Evolutionary conservation across 257 asterid genomes (phyloP).

Genomic region (Solanum chmielewskii): DNA sequence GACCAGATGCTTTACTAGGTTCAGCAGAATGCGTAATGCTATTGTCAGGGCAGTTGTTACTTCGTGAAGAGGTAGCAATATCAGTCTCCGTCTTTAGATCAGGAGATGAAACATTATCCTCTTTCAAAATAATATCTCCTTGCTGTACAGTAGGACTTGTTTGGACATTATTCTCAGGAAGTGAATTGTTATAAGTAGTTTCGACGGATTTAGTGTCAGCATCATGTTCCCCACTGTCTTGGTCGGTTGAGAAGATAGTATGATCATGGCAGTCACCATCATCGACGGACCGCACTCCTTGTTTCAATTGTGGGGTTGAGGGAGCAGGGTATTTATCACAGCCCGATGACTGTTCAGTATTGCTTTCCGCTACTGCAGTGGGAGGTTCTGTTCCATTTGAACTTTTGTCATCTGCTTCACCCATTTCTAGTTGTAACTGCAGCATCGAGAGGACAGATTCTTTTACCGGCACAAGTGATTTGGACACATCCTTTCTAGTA

Average conservation of each 20-base stretch:
- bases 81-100: not conserved
- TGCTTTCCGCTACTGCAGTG: not conserved
- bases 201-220: conserved; percentile 44
- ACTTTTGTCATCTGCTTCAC: not conserved
- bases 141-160: not conserved
- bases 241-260: conserved; percentile 15
- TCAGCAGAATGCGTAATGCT: not conserved
- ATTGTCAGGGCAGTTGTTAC: conserved; percentile 3
- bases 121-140: conserved; percentile 3
- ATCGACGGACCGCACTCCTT: conserved; percentile 18
- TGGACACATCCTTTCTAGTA: conserved; percentile 20
- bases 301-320: conserved; percentile 40
- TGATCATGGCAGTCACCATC: conserved; percentile 28
- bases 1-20: conserved; percentile 8
- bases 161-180: conserved; percentile 9
- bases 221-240: conserved; percentile 21
- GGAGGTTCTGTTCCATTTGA: conserved; percentile 1
- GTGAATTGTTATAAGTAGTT: conserved; percentile 22
- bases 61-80: not conserved
- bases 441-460: conserved; percentile 24
- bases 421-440: conserved; percentile 6
- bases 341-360: conserved; percentile 8
- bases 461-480: conserved; percentile 25
- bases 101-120: conserved; percentile 19
- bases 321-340: conserved; percentile 40